Evolutionary conservation across 139 green algal genomes (phyloP).

Genomic region (Chlorella sorokiniana): DNA sequence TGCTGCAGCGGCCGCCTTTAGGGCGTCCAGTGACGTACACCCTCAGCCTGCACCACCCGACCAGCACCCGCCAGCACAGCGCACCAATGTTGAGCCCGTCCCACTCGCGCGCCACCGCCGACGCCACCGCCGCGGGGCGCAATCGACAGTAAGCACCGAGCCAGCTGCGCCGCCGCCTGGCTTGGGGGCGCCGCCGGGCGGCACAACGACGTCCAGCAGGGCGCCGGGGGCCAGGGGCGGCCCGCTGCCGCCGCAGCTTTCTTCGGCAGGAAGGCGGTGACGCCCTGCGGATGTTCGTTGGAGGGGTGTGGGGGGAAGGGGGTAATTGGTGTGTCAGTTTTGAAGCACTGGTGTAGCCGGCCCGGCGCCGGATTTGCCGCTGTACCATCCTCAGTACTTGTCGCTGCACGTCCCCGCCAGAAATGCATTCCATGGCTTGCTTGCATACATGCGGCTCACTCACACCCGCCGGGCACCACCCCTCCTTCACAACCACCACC

Average conservation of each 20-base stretch:
- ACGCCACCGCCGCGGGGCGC: slow-evolving; percentile 33
- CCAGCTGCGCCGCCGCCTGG: slow-evolving; percentile 1
- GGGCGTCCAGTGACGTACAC: too few species aligned
- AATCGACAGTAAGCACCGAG: slow-evolving; percentile 44
- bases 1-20: too few species aligned
- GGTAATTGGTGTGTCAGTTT: too few species aligned
- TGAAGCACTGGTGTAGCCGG: too few species aligned
- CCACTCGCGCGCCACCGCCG: slow-evolving; percentile 44
- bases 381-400: too few species aligned
- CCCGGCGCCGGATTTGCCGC: too few species aligned
- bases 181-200: slow-evolving; percentile 9
- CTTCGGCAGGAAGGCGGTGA: slow-evolving; percentile 68
- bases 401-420: too few species aligned
- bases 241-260: slow-evolving; percentile 43
- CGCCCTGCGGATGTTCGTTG: slow-evolving; percentile 55
- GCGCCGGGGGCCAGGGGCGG: slow-evolving; percentile 35
- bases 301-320: too few species aligned
- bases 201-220: slow-evolving; percentile 64
- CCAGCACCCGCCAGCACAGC: background rate
- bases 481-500: too few species aligned
- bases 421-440: too few species aligned
- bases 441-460: too few species aligned
- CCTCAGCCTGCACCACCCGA: background rate
- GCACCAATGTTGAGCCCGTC: slow-evolving; percentile 69
- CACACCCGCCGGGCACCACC: too few species aligned